phyloP scores from a whole-genome alignment of 257 asterid species.

The Fraxinus anomala region DNA sequence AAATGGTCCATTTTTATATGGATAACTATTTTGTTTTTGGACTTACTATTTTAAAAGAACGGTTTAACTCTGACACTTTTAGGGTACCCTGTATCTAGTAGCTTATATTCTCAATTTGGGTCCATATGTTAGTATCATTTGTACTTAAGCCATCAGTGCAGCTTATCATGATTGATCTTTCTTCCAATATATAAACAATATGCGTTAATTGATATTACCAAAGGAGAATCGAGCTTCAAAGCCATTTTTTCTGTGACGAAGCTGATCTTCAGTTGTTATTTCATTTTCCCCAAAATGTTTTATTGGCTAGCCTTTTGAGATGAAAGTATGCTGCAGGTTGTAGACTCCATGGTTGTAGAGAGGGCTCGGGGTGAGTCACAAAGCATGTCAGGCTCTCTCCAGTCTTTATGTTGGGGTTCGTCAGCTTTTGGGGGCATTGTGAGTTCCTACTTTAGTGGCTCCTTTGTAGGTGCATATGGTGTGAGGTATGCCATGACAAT shows the following conservation, averaged over 20 bases:
- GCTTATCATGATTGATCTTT: slow-evolving; percentile 1
- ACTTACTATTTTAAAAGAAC: too few species aligned
- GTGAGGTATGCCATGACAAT: slow-evolving; percentile 64
- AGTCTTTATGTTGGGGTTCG: slow-evolving; percentile 98
- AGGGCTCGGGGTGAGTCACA: slow-evolving; percentile 99
- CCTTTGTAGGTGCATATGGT: slow-evolving; percentile 92
- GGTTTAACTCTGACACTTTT: not conserved
- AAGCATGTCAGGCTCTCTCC: slow-evolving; percentile 96
- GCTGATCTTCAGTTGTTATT: slow-evolving; percentile 14
- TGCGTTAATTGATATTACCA: slow-evolving; percentile 7
- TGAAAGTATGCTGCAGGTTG: slow-evolving; percentile 63
- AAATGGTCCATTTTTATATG: not conserved
- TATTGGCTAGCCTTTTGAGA: slow-evolving; percentile 25
- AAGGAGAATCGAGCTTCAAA: not conserved
- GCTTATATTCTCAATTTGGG: not conserved
- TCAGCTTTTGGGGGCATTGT: slow-evolving; percentile 97
- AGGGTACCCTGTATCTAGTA: not conserved
- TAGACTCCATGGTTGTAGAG: slow-evolving; percentile 98
- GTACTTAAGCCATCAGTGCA: not conserved
- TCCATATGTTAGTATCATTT: not conserved
- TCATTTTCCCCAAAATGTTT: not conserved
- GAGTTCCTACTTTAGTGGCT: slow-evolving; percentile 97
- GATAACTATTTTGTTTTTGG: not conserved
- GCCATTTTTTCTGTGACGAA: slow-evolving; percentile 6
- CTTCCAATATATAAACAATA: not conserved